These are phyloP conservation scores for Uncinocarpus reesii DNA, from an alignment of 2,329 filamentous ascomycete genomes.

Conservation along the genomic window DNA sequence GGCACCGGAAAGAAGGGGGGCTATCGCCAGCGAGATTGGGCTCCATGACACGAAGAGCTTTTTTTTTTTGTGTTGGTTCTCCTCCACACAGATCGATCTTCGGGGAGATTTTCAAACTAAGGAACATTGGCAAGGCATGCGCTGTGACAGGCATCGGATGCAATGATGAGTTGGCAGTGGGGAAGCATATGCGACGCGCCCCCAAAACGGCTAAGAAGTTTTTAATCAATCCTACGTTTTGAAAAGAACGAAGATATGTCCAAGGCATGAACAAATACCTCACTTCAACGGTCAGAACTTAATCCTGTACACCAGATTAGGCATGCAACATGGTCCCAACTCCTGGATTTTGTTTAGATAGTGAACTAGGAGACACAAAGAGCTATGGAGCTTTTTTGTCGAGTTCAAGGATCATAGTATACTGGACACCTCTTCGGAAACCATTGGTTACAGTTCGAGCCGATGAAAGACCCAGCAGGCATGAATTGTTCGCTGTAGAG, in stretches of 20 bases:
- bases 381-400: too few relatives aligned
- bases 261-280: background rate
- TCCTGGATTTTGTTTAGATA: background rate
- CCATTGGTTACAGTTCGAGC: background rate
- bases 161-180: constrained; percentile 64
- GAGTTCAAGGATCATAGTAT: background rate
- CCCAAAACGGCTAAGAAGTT: constrained; percentile 1
- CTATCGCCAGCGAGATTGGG: too few relatives aligned
- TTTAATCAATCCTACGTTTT: background rate
- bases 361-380: background rate
- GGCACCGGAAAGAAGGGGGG: too few relatives aligned
- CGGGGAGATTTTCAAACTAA: constrained; percentile 52
- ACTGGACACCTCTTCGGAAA: too few relatives aligned
- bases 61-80: too few relatives aligned
- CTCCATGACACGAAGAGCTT: too few relatives aligned
- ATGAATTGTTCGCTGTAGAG: background rate
- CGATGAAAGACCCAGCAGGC: background rate
- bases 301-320: background rate
- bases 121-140: constrained; percentile 56
- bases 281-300: background rate
- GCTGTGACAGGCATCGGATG: constrained; percentile 43
- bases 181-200: constrained; percentile 25
- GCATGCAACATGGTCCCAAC: background rate
- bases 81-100: too few relatives aligned
- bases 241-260: background rate